Evolutionary conservation across 2,329 filamentous ascomycete genomes (phyloP).

Genomic region (Aspergillus pseudotamarii): DNA sequence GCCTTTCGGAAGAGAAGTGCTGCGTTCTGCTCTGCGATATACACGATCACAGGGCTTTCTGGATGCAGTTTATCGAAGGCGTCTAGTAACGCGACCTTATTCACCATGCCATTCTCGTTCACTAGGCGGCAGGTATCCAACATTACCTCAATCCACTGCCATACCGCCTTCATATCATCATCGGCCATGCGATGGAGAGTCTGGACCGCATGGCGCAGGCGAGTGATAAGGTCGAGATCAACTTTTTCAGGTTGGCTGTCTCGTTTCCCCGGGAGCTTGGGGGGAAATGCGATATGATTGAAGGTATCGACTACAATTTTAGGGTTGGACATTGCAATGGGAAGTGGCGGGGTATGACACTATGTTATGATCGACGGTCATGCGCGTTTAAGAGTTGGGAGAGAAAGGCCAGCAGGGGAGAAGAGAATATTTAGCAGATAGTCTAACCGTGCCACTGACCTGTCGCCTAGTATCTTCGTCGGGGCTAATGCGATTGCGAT

Average conservation of each 20-base stretch:
- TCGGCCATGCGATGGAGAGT: neutral
- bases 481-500: too few relatives aligned
- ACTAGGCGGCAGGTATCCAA: conserved; percentile 20
- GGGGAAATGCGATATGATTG: conserved; percentile 43
- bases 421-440: too few relatives aligned
- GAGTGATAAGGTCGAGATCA: conserved; percentile 32
- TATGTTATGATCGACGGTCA: too few relatives aligned
- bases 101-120: conserved; percentile 20
- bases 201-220: conserved; percentile 24
- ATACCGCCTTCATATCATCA: conserved; percentile 5
- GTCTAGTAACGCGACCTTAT: conserved; percentile 26
- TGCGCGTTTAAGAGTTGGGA: too few relatives aligned
- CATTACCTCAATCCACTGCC: conserved; percentile 11
- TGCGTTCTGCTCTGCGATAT: conserved; percentile 54
- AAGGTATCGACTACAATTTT: conserved; percentile 17
- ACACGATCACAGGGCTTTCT: conserved; percentile 44
- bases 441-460: too few relatives aligned
- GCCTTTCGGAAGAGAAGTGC: conserved; percentile 46
- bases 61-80: conserved; percentile 31
- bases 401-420: too few relatives aligned
- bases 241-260: conserved; percentile 31
- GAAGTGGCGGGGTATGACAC: too few relatives aligned
- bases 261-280: conserved; percentile 39
- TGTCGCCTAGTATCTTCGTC: too few relatives aligned
- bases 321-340: too few relatives aligned